Evolutionary conservation across 331 rosid species (phyloP).

Genomic region (Pyrus hybrid): DNA sequence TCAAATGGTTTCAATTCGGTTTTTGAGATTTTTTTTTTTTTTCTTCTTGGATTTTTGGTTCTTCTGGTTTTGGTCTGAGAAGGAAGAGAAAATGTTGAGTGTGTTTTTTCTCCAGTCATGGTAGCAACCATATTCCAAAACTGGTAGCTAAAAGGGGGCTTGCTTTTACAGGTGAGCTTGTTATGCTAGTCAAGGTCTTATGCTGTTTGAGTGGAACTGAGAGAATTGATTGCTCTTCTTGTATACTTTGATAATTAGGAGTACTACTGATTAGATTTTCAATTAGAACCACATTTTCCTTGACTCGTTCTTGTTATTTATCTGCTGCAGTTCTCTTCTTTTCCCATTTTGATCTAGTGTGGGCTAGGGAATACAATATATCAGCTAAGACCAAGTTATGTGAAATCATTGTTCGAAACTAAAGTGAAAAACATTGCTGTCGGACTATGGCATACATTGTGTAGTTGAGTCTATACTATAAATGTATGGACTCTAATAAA

Average conservation of each 20-base stretch:
- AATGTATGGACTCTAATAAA: no score
- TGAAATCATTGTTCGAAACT: constrained; percentile 46
- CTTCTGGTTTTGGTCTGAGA: no score
- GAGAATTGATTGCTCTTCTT: background rate
- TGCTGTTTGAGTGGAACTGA: no score
- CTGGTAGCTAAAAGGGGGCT: constrained; percentile 3
- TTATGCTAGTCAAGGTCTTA: background rate
- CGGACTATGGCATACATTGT: constrained; percentile 87
- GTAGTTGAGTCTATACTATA: constrained; percentile 2
- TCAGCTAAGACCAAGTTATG: constrained; percentile 62
- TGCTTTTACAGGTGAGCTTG: constrained; percentile 67
- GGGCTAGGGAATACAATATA: constrained; percentile 72
- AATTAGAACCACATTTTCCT: background rate
- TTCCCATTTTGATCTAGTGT: constrained; percentile 38
- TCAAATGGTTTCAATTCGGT: no score
- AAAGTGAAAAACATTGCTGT: constrained; percentile 52
- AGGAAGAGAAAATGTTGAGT: no score
- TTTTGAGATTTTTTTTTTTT: no score
- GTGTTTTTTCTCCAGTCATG: no score
- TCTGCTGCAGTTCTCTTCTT: background rate
- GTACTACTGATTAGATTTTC: background rate
- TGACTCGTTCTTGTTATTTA: background rate
- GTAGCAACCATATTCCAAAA: no score
- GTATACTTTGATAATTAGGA: background rate
- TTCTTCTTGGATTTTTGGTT: no score